Evolutionary conservation across 441 rosid genomes (phyloP).

Genomic region (Dalechampia spathulata): DNA sequence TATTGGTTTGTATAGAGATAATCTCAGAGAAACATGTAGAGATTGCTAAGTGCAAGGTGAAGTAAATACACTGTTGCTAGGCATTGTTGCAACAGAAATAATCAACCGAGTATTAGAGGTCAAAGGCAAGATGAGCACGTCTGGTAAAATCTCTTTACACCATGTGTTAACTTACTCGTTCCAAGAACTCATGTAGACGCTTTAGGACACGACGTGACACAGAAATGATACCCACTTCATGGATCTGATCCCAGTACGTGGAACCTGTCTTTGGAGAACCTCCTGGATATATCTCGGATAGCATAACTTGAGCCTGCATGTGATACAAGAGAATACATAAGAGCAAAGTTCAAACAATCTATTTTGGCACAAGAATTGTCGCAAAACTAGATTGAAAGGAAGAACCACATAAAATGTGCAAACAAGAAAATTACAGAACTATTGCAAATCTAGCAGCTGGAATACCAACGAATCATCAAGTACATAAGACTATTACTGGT

Average conservation of each 20-base stretch:
- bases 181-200: slow-evolving; percentile 73
- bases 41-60: too few species aligned
- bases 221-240: slow-evolving; percentile 74
- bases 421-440: slow-evolving; percentile 3
- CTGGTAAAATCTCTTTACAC: slow-evolving; percentile 4
- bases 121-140: not conserved
- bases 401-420: not conserved
- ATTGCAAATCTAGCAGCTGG: slow-evolving; percentile 1
- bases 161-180: slow-evolving; percentile 46
- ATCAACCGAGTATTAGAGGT: not conserved
- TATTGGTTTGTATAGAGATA: not conserved
- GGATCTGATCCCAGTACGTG: slow-evolving; percentile 94
- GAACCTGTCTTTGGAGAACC: slow-evolving; percentile 82
- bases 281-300: slow-evolving; percentile 99
- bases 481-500: not conserved
- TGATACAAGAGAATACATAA: not conserved
- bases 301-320: slow-evolving; percentile 79
- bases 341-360: not conserved
- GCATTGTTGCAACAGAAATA: not conserved
- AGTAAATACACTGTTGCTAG: too few species aligned
- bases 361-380: not conserved
- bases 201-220: slow-evolving; percentile 77
- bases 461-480: not conserved
- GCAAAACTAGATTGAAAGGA: not conserved
- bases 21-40: slow-evolving; percentile 1